Base-by-base conservation (phyloP, 2,329 filamentous ascomycete species). In the Paramyrothecium roridum region DNA sequence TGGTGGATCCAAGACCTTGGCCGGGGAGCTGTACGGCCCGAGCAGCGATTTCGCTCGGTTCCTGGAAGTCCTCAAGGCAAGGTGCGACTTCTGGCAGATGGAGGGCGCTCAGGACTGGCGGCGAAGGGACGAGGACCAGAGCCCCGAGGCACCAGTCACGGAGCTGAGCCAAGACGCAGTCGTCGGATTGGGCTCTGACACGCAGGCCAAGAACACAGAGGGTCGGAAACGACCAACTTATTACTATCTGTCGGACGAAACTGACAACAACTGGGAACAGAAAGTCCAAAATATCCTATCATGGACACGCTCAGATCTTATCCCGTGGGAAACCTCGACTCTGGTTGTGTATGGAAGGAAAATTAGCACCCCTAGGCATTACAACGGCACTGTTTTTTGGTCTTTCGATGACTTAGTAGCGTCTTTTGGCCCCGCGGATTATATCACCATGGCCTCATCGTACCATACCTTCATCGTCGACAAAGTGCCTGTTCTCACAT, bases 1-100 rank as follows among this genome's bases (percentile, higher is more conserved):
- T 26, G 78, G 76, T 3, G 66, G 76, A 4, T 64, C 75, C 30
- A 33, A 58, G 52, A 65, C 62, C 21, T 61, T 58, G 2, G 64
- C 62, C n/a, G 77, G 82, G 8, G 80, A 81, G 50, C 67, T 86
- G 45, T 85, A 81, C 62, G 80, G 82, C 1, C 75, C 81, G 43
- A 81, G 82, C 48, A 88, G 87, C 54, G 90, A 93, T 65, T 93
- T 93, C 74, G 83, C 87, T 2, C 80, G 80, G 2, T 93, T 95
- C 59, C 74, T 93, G 11, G 87, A 92, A 47, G 85, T 93, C 0
- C 68, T 93, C 37, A 89, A 88, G 66, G 87, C 88, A 11, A 79
- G 90, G 54, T 93, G 90, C 66, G 89, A 93, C 63, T 86, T 93
- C 51, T 93, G 89, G 88, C 87, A 93, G 67, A 92, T 93, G 82